phyloP scores from a whole-genome alignment of 2,329 filamentous ascomycete genomes.

The Ascosphaera aggregata region DNA sequence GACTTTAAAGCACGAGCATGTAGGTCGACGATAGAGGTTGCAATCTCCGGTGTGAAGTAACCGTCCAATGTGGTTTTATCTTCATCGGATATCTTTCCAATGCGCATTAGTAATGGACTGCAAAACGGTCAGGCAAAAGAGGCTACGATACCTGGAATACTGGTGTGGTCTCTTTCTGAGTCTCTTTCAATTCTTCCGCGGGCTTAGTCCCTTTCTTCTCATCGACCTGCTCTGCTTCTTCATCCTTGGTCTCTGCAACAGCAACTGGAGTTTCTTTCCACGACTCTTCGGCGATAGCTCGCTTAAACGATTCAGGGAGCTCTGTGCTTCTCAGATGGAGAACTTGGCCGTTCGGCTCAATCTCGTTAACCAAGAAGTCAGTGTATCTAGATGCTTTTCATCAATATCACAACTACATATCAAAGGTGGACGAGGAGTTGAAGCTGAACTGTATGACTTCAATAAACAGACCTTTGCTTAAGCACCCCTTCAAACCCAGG shows the following conservation, averaged over 20 bases:
- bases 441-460: no score
- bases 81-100: constrained; percentile 12
- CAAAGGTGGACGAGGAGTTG: no score
- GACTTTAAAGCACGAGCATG: constrained; percentile 29
- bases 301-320: constrained; percentile 8
- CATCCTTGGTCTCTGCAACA: background rate
- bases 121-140: no score
- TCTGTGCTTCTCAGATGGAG: constrained; percentile 39
- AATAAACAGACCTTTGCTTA: constrained; percentile 35
- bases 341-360: constrained; percentile 50
- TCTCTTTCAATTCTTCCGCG: constrained; percentile 4
- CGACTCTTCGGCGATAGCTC: constrained; percentile 1
- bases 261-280: background rate
- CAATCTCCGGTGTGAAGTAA: constrained; percentile 28
- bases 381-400: constrained; percentile 58
- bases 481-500: constrained; percentile 38
- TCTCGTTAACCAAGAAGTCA: constrained; percentile 84
- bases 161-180: constrained; percentile 5
- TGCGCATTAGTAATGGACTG: no score
- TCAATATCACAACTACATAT: no score
- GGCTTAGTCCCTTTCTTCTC: constrained; percentile 4
- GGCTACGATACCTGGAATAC: no score
- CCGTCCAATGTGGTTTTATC: constrained; percentile 21
- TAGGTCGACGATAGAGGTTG: constrained; percentile 29
- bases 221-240: constrained; percentile 3